Evolutionary conservation across 306 rosid species (phyloP).

Genomic region (Medicago lupulina): DNA sequence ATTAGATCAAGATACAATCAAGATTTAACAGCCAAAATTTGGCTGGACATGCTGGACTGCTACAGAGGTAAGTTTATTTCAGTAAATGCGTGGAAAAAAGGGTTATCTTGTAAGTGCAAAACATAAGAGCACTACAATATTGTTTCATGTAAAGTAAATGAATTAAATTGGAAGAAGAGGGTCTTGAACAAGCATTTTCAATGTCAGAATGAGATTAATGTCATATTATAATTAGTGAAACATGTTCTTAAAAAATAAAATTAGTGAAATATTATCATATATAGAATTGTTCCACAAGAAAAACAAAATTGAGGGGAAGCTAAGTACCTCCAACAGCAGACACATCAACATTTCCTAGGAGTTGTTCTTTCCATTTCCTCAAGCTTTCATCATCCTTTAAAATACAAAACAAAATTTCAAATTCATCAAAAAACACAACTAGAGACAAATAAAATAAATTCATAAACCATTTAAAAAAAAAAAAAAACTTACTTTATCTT

Average conservation of each 20-base stretch:
- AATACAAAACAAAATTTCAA: slow-evolving; percentile 10
- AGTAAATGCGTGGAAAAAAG: neutral
- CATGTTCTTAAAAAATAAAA: no score
- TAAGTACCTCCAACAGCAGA: slow-evolving; percentile 75
- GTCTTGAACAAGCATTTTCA: slow-evolving; percentile 23
- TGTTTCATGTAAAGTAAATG: neutral
- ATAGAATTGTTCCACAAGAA: neutral
- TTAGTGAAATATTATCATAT: neutral
- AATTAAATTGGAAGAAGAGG: slow-evolving; percentile 20
- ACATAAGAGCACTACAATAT: no score
- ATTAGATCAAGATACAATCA: neutral
- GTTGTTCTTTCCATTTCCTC: slow-evolving; percentile 92
- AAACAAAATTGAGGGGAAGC: neutral
- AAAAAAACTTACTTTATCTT: slow-evolving; percentile 65
- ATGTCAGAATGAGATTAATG: slow-evolving; percentile 1
- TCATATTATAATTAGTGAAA: neutral
- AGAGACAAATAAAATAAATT: neutral
- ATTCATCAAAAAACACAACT: slow-evolving; percentile 7
- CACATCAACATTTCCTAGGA: slow-evolving; percentile 82
- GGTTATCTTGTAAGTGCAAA: neutral
- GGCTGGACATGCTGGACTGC: neutral
- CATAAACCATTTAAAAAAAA: slow-evolving; percentile 24
- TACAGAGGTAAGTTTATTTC: neutral
- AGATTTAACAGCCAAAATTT: neutral
- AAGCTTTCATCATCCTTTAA: slow-evolving; percentile 84